phyloP scores from a whole-genome alignment of 2,329 filamentous ascomycete genomes.

The Penicillium oxalicum region DNA sequence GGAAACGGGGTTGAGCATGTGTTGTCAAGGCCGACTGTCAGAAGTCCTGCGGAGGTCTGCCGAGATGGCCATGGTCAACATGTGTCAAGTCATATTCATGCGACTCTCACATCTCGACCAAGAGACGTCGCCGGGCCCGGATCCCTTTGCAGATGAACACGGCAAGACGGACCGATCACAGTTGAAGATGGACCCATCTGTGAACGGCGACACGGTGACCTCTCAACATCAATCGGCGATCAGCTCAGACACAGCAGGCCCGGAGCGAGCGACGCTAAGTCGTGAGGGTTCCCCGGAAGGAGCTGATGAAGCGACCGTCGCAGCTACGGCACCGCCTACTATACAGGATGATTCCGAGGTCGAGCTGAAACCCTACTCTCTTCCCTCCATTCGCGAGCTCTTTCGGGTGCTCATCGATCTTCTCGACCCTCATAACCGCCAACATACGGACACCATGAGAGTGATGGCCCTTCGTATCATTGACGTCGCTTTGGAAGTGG shows the following conservation, averaged over 20 bases:
- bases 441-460: slow-evolving; percentile 89
- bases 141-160: slow-evolving; percentile 53
- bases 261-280: slow-evolving; percentile 29
- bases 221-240: slow-evolving; percentile 44
- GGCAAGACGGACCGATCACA: slow-evolving; percentile 57
- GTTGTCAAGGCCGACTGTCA: slow-evolving; percentile 85
- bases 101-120: slow-evolving; percentile 81
- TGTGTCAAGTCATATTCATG: slow-evolving; percentile 98
- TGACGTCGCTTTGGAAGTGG: slow-evolving; percentile 92
- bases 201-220: slow-evolving; percentile 58
- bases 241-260: slow-evolving; percentile 32
- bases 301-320: slow-evolving; percentile 24
- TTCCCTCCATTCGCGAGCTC: slow-evolving; percentile 89
- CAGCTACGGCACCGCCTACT: slow-evolving; percentile 29
- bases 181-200: slow-evolving; percentile 77
- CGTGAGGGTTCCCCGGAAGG: slow-evolving; percentile 30
- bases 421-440: slow-evolving; percentile 83
- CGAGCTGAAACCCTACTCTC: slow-evolving; percentile 77
- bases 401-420: slow-evolving; percentile 92
- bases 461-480: slow-evolving; percentile 97
- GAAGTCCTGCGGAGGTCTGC: slow-evolving; percentile 85
- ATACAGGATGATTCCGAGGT: slow-evolving; percentile 43
- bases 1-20: slow-evolving; percentile 95
- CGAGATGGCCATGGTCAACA: slow-evolving; percentile 95
- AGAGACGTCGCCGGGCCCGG: slow-evolving; percentile 62